These are phyloP conservation scores for Cryptosporidium bovis DNA, from an alignment of 169 alveolate species.

Conservation along the genomic window DNA sequence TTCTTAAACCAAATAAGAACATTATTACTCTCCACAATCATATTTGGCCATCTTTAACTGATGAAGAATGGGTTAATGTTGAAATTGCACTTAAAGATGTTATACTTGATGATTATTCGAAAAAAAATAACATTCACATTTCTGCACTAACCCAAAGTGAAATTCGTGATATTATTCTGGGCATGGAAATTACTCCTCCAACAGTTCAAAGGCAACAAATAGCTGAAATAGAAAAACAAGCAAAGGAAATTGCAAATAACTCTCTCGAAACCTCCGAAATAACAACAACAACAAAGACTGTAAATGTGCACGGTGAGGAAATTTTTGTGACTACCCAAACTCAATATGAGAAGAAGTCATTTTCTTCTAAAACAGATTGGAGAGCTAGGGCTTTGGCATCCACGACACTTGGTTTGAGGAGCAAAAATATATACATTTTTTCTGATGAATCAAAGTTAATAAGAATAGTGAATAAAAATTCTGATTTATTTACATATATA, in stretches of 20 bases:
- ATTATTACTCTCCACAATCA: conserved; percentile 99
- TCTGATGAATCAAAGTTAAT: conserved; percentile 82
- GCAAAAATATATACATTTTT: conserved; percentile 95
- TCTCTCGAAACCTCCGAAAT: conserved; percentile 82
- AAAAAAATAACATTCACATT: conserved; percentile 97
- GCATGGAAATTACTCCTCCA: conserved; percentile 99
- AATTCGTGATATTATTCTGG: conserved; percentile 98
- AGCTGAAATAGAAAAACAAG: conserved; percentile 92
- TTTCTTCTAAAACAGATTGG: conserved; percentile 99
- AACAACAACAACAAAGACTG: conserved; percentile 94
- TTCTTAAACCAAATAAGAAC: conserved; percentile 95
- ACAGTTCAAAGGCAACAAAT: conserved; percentile 94
- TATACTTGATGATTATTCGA: conserved; percentile 98
- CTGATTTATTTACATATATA: conserved; percentile 91
- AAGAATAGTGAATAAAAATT: conserved; percentile 63
- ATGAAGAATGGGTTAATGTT: conserved; percentile 99
- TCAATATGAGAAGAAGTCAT: conserved; percentile 98
- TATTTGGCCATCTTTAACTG: conserved; percentile 99
- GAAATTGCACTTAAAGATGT: conserved; percentile 98
- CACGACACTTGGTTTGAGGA: conserved; percentile 95
- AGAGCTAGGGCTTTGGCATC: conserved; percentile 98
- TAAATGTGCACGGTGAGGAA: conserved; percentile 97
- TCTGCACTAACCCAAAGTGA: conserved; percentile 99
- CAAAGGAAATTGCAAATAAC: conserved; percentile 82
- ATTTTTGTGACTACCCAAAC: conserved; percentile 96